phyloP scores from a whole-genome alignment of 2,329 filamentous ascomycete species.

The Fusarium sp. region DNA sequence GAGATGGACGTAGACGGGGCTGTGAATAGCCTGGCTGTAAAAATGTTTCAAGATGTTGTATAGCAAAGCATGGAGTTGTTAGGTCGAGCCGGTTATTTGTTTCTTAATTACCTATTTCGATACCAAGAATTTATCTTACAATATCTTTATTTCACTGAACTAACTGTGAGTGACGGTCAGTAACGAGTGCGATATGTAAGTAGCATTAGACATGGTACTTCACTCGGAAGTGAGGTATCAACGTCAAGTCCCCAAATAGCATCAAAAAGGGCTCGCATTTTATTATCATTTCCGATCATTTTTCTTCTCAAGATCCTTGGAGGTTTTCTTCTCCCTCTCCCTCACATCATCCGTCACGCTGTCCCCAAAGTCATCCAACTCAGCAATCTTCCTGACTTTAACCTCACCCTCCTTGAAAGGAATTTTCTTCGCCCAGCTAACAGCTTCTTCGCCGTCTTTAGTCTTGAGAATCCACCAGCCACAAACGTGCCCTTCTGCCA shows the following conservation, averaged over 20 bases:
- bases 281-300: background rate
- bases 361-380: conserved; percentile 34
- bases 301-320: background rate
- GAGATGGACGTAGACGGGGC: background rate
- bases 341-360: conserved; percentile 27
- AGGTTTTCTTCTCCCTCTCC: conserved; percentile 17
- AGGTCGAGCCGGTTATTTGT: background rate
- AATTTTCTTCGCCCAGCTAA: conserved; percentile 45
- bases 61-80: conserved; percentile 20
- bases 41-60: background rate
- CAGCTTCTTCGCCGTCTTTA: conserved; percentile 42
- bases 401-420: conserved; percentile 41
- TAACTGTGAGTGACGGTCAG: too few relatives aligned
- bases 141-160: background rate
- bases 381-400: conserved; percentile 38
- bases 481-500: conserved; percentile 39
- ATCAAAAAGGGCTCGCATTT: background rate
- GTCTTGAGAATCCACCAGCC: conserved; percentile 47
- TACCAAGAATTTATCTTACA: background rate
- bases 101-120: conserved; percentile 1
- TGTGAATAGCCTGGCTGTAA: background rate
- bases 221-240: too few relatives aligned
- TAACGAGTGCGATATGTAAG: background rate
- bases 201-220: background rate
- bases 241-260: fast-evolving